These are phyloP conservation scores for Calonectria pseudoreteaudii DNA, from an alignment of 2,329 filamentous ascomycete genomes.

Conservation along the genomic window DNA sequence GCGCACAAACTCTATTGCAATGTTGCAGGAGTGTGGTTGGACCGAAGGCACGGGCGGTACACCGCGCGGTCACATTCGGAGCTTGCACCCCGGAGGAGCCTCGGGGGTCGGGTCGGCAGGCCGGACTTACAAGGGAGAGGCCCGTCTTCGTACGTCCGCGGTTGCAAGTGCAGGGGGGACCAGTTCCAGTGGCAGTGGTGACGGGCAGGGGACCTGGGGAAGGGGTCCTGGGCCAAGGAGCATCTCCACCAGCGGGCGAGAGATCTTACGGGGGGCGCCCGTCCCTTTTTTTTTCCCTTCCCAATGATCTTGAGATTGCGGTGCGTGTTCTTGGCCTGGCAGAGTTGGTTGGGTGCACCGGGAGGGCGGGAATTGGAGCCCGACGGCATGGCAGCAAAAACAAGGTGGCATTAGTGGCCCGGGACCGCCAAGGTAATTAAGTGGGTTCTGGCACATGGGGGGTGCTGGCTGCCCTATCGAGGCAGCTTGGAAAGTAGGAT, in stretches of 20 bases:
- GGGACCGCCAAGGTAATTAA: constrained; percentile 29
- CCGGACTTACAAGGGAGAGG: constrained; percentile 9
- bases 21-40: constrained; percentile 18
- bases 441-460: constrained; percentile 13
- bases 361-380: constrained; percentile 24
- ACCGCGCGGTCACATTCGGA: constrained; percentile 12
- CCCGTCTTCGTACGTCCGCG: neutral
- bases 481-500: constrained; percentile 8
- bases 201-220: neutral
- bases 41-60: neutral
- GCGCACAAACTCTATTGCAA: constrained; percentile 24
- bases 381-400: constrained; percentile 35
- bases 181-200: neutral
- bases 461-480: neutral
- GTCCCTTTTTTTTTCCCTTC: neutral
- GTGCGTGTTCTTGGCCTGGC: neutral
- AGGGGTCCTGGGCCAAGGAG: neutral
- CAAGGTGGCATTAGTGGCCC: constrained; percentile 45
- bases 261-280: constrained; percentile 4
- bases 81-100: constrained; percentile 5
- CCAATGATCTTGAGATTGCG: constrained; percentile 4
- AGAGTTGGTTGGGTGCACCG: constrained; percentile 13
- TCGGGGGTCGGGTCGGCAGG: constrained; percentile 21
- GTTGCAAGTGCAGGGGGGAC: neutral
- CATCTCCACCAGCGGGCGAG: neutral